A percentile compares a stretch with the other conserved stretches of the same genome.
These are phyloP conservation scores for Ustilago sp. DNA, from an alignment of 1,284 basidiomycete species.

Conservation along the genomic window DNA sequence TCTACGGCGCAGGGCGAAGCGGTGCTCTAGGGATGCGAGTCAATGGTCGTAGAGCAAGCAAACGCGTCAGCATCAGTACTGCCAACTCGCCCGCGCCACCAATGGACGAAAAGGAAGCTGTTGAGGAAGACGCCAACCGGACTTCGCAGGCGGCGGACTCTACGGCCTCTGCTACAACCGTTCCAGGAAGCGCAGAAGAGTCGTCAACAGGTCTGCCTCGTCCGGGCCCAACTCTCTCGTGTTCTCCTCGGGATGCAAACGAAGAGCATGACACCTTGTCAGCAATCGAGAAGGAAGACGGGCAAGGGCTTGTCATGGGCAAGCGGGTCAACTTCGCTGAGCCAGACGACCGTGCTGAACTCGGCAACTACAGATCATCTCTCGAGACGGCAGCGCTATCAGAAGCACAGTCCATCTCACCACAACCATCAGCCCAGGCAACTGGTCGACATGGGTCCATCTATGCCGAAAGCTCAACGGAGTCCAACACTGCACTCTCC, in stretches of 20 bases:
- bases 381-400: slow-evolving; percentile 23
- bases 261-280: neutral
- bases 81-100: slow-evolving; percentile 16
- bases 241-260: neutral
- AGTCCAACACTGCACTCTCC: slow-evolving; percentile 46
- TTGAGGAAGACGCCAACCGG: neutral
- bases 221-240: slow-evolving; percentile 1
- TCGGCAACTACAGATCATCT: neutral
- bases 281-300: neutral
- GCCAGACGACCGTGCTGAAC: slow-evolving; percentile 2
- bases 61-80: slow-evolving; percentile 40
- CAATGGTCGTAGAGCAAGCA: slow-evolving; percentile 46
- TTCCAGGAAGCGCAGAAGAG: neutral
- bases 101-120: neutral
- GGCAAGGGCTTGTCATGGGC: slow-evolving; percentile 23
- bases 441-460: slow-evolving; percentile 16
- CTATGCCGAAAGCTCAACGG: slow-evolving; percentile 52
- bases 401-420: slow-evolving; percentile 27
- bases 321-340: slow-evolving; percentile 38
- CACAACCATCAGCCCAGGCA: slow-evolving; percentile 12
- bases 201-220: neutral
- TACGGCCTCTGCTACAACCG: neutral
- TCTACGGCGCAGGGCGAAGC: slow-evolving; percentile 56
- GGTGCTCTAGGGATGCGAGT: slow-evolving; percentile 62
- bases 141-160: neutral